These are phyloP conservation scores for Kregervanrija delftensis DNA, from an alignment of 805 yeast species.

Conservation along the genomic window DNA sequence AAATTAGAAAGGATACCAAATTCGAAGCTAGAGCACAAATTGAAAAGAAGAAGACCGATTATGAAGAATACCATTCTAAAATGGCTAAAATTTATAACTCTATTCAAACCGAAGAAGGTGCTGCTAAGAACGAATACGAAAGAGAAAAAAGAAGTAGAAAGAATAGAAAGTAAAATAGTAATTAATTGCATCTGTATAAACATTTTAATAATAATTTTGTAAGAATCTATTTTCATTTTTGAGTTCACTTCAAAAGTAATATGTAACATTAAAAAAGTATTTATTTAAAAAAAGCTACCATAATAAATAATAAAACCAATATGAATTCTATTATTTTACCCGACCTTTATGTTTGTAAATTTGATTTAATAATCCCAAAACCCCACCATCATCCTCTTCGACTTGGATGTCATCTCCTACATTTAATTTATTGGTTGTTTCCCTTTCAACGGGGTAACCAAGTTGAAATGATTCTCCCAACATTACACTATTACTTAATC, in stretches of 20 bases:
- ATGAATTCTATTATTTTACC: too few species aligned
- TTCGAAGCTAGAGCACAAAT: conserved; percentile 85
- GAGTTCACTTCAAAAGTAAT: neutral
- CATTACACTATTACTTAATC: conserved; percentile 25
- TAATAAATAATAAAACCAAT: too few species aligned
- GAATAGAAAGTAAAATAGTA: conserved; percentile 23
- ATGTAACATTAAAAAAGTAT: too few species aligned
- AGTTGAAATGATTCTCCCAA: conserved; percentile 41
- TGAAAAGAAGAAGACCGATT: conserved; percentile 64
- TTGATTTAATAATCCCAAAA: conserved; percentile 69
- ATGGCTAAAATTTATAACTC: conserved; percentile 83
- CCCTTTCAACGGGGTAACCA: conserved; percentile 21
- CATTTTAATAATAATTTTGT: conserved; percentile 2
- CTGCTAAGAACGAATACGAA: conserved; percentile 88
- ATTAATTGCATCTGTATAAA: neutral
- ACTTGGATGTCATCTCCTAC: conserved; percentile 15
- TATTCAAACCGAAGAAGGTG: conserved; percentile 90
- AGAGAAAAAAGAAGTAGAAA: conserved; percentile 64
- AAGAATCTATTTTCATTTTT: neutral
- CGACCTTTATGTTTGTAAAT: conserved; percentile 47
- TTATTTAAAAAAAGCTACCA: too few species aligned
- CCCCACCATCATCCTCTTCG: conserved; percentile 31
- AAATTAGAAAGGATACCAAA: conserved; percentile 80
- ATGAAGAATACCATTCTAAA: conserved; percentile 78
- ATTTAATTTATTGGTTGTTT: neutral